A percentile compares a stretch with the other conserved stretches of the same genome.
Conservation (phyloP, 495 filamentous ascomycete species). For the Talaromyces trachyspermus region DNA sequence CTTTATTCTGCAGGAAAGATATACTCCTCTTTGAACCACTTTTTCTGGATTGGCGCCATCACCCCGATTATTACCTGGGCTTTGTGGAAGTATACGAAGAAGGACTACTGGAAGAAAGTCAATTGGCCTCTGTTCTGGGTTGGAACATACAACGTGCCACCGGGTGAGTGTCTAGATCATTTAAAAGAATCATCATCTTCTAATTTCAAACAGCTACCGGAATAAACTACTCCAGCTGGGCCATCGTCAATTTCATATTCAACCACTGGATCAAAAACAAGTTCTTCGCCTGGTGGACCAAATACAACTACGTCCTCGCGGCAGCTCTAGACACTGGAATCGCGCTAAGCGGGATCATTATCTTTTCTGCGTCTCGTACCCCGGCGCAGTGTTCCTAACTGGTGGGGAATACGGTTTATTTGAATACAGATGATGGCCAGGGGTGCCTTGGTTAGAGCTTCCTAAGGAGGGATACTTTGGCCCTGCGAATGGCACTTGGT, state of each 20-base stretch:
- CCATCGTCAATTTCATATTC: conserved; percentile 40
- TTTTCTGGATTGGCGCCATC: conserved; percentile 32
- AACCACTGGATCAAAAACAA: conserved; percentile 30
- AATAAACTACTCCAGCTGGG: conserved; percentile 44
- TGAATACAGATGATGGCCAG: conserved; percentile 38
- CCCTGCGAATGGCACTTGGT: conserved; percentile 37
- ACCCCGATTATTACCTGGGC: conserved; percentile 24
- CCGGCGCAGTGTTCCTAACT: conserved; percentile 27
- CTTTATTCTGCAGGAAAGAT: conserved; percentile 17
- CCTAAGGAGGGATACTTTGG: conserved; percentile 39
- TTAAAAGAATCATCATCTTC: background rate
- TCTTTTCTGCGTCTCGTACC: conserved; percentile 30
- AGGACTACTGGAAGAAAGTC: conserved; percentile 29
- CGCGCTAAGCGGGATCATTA: conserved; percentile 27
- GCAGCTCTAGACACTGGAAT: conserved; percentile 27
- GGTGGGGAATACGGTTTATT: conserved; percentile 37
- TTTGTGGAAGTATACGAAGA: conserved; percentile 29
- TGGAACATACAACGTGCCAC: conserved; percentile 35
- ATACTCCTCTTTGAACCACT: conserved; percentile 21
- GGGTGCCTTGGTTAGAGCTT: conserved; percentile 35
- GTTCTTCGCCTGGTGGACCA: conserved; percentile 37
- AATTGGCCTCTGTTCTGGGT: conserved; percentile 42
- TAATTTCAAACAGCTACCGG: conserved; percentile 27
- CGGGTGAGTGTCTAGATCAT: conserved; percentile 14
- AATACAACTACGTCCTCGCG: conserved; percentile 26